phyloP scores from a whole-genome alignment of 176 grass and related monocot genomes.

The Juncus effusus region DNA sequence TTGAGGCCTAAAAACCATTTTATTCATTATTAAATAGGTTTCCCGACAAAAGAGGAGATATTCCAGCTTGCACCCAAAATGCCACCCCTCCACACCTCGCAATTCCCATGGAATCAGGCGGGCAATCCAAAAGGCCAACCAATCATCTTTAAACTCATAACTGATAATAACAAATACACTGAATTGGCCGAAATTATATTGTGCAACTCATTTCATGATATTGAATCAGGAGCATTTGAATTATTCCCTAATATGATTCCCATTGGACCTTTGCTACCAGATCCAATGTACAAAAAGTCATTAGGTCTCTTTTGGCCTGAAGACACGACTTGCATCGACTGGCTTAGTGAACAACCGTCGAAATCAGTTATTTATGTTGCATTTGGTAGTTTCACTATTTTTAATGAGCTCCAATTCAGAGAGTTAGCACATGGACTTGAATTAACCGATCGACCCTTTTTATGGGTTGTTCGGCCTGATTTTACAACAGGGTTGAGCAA shows the following conservation, averaged over 20 bases:
- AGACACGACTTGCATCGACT: constrained; percentile 39
- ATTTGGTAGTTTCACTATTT: constrained; percentile 57
- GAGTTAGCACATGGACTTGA: constrained; percentile 55
- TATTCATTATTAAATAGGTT: constrained; percentile 6
- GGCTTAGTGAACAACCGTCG: constrained; percentile 34
- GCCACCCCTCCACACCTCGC: constrained; percentile 32
- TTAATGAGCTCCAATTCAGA: constrained; percentile 34
- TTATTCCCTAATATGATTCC: constrained; percentile 34
- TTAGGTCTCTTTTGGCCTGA: constrained; percentile 55
- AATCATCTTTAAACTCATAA: constrained; percentile 37
- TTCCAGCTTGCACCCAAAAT: constrained; percentile 36
- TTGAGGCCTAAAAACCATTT: too few species aligned
- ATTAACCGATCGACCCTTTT: constrained; percentile 40
- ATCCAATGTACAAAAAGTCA: constrained; percentile 2
- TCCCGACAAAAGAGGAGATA: constrained; percentile 35
- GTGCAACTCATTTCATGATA: constrained; percentile 54
- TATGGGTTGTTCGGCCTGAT: constrained; percentile 61
- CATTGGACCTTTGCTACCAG: constrained; percentile 35
- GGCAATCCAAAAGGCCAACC: constrained; percentile 31
- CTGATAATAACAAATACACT: constrained; percentile 34
- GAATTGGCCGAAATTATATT: constrained; percentile 38
- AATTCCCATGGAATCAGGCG: constrained; percentile 42
- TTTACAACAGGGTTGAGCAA: constrained; percentile 28
- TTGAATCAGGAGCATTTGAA: constrained; percentile 32
- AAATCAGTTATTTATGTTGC: constrained; percentile 54